A percentile compares a stretch with the other conserved stretches of the same genome.
Evolutionary conservation across 2,329 filamentous ascomycete genomes (phyloP).

Genomic region (Alternaria arbusti): DNA sequence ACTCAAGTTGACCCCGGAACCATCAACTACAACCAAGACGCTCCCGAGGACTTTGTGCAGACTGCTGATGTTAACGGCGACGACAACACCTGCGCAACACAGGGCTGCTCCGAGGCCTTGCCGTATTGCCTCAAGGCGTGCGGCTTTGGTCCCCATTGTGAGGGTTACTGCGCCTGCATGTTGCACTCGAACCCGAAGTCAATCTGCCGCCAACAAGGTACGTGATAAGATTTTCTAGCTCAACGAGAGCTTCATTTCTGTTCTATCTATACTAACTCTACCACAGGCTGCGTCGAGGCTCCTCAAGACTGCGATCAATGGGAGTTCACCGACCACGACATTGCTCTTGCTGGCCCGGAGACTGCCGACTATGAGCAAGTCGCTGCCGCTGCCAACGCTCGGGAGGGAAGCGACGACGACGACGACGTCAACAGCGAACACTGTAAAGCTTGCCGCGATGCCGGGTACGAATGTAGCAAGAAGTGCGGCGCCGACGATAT

Average conservation of each 20-base stretch:
- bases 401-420: not conserved
- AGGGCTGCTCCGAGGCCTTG: not conserved
- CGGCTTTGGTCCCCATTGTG: not conserved
- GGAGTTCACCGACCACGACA: not conserved
- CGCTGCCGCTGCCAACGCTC: not conserved
- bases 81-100: not conserved
- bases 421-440: not conserved
- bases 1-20: not conserved
- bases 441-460: not conserved
- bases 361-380: not conserved
- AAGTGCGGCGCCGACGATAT: not conserved
- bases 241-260: not conserved
- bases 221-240: not conserved
- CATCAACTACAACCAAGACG: not conserved
- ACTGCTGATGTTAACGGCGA: not conserved
- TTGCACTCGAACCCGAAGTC: not conserved
- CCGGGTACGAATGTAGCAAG: not conserved
- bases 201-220: not conserved
- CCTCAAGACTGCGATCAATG: not conserved
- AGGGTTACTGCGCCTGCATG: not conserved
- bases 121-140: not conserved
- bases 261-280: not conserved
- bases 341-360: not conserved
- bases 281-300: not conserved
- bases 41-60: not conserved